Conservation (phyloP, 352 stramenopile genomes). For the Globisporangium emineosum region DNA sequence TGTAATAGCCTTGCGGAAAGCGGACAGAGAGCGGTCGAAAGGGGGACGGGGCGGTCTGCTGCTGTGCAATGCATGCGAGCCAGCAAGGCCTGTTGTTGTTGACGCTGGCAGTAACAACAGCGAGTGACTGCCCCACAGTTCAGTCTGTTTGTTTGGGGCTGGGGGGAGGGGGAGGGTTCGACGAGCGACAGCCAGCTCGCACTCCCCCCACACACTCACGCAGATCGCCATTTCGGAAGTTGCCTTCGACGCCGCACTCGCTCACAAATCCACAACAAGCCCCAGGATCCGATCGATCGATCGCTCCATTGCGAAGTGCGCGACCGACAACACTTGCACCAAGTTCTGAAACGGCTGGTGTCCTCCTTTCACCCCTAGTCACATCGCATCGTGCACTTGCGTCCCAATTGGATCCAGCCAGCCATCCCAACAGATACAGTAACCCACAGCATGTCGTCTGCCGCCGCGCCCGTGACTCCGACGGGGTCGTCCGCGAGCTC, state of each 20-base stretch:
- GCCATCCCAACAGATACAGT: neutral
- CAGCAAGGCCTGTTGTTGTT: neutral
- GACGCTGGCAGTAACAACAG: neutral
- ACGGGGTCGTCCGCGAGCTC: slow-evolving; percentile 15
- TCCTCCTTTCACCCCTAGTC: slow-evolving; percentile 2
- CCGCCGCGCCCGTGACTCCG: slow-evolving; percentile 6
- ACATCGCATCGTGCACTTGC: slow-evolving; percentile 12
- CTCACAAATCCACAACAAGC: slow-evolving; percentile 11
- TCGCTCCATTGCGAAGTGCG: slow-evolving; percentile 11
- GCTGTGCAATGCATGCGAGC: neutral
- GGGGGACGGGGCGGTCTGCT: neutral
- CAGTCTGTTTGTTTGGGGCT: neutral
- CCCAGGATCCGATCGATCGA: slow-evolving; percentile 1
- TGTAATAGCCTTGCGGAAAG: no score
- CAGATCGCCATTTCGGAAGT: slow-evolving; percentile 59
- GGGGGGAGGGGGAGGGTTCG: slow-evolving; percentile 22
- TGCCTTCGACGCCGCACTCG: slow-evolving; percentile 37
- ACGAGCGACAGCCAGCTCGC: slow-evolving; percentile 35
- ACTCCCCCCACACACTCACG: slow-evolving; percentile 9
- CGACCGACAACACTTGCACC: slow-evolving; percentile 7
- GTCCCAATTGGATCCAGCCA: neutral
- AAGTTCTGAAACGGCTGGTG: slow-evolving; percentile 11
- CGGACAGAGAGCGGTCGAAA: slow-evolving; percentile 1
- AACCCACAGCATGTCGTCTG: neutral
- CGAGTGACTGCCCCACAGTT: slow-evolving; percentile 19